phyloP scores from a whole-genome alignment of 176 grass and related monocot species.

The Tuctoria greenei region DNA sequence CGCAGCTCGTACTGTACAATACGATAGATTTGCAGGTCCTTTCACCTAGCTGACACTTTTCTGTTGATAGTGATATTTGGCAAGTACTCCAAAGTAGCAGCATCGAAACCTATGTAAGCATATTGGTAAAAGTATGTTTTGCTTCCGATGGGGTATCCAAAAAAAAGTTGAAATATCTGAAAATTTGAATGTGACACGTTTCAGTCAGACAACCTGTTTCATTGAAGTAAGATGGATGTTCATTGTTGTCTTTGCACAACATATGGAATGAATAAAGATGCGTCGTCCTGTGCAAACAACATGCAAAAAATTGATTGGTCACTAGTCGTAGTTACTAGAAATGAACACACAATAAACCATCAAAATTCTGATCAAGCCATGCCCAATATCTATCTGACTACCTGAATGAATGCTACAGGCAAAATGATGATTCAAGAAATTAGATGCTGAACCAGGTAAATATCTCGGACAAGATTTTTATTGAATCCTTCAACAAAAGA shows the following conservation, averaged over 20 bases:
- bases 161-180: not conserved
- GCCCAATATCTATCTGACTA: not conserved
- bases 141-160: not conserved
- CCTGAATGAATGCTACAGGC: not conserved
- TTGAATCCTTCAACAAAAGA: not conserved
- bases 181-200: not conserved
- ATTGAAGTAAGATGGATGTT: not conserved
- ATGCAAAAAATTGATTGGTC: not conserved
- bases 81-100: not conserved
- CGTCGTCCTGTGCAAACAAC: not conserved
- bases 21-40: not conserved
- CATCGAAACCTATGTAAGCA: not conserved
- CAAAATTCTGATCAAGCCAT: not conserved
- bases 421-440: not conserved
- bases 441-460: not conserved
- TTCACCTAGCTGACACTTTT: conserved; percentile 12
- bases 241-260: not conserved
- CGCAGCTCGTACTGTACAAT: not conserved
- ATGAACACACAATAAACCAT: not conserved
- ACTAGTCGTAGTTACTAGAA: not conserved
- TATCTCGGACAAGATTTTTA: not conserved
- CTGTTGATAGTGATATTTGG: conserved; percentile 21
- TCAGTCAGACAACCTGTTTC: not conserved
- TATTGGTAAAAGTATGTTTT: conserved; percentile 25
- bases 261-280: not conserved